A percentile compares a stretch with the other conserved stretches of the same genome.
Conservation (phyloP, 2,329 filamentous ascomycete genomes). For the Claviceps quebecensis region DNA sequence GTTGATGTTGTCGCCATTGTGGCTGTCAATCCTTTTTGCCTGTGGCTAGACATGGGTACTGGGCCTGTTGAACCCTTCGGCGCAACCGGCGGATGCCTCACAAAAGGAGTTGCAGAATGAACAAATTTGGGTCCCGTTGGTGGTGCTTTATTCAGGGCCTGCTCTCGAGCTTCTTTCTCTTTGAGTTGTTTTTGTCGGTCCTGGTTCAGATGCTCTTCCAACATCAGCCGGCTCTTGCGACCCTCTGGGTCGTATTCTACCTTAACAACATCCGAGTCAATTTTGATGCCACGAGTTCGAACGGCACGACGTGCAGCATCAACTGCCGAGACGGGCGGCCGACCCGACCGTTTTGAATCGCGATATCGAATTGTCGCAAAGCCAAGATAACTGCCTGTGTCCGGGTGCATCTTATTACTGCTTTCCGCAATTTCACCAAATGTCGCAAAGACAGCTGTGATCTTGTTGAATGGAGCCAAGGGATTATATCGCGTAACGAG, state of each 20-base stretch:
- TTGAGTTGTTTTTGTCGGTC: constrained; percentile 47
- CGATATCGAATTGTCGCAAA: constrained; percentile 86
- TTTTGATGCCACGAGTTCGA: constrained; percentile 59
- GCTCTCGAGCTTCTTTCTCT: constrained; percentile 17
- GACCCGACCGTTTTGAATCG: constrained; percentile 42
- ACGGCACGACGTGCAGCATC: constrained; percentile 73
- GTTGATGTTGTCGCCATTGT: background rate
- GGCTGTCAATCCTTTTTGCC: constrained; percentile 7
- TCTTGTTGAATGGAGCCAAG: constrained; percentile 63
- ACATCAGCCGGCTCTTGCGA: constrained; percentile 62
- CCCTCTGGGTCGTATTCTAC: constrained; percentile 88
- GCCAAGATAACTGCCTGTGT: constrained; percentile 85
- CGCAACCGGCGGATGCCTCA: constrained; percentile 59
- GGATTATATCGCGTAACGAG: constrained; percentile 96
- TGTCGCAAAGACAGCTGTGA: constrained; percentile 60
- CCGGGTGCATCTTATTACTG: constrained; percentile 88
- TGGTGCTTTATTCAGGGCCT: constrained; percentile 17
- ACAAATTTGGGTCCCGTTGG: constrained; percentile 25
- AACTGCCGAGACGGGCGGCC: constrained; percentile 47
- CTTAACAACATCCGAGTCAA: constrained; percentile 63
- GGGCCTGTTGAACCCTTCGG: constrained; percentile 68
- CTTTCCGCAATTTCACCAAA: constrained; percentile 84
- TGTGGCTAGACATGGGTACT: constrained; percentile 19
- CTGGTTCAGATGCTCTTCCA: constrained; percentile 59
- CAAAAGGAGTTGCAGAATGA: constrained; percentile 15